Evolutionary conservation across 441 rosid species (phyloP).

Genomic region (Sinapis alba): DNA sequence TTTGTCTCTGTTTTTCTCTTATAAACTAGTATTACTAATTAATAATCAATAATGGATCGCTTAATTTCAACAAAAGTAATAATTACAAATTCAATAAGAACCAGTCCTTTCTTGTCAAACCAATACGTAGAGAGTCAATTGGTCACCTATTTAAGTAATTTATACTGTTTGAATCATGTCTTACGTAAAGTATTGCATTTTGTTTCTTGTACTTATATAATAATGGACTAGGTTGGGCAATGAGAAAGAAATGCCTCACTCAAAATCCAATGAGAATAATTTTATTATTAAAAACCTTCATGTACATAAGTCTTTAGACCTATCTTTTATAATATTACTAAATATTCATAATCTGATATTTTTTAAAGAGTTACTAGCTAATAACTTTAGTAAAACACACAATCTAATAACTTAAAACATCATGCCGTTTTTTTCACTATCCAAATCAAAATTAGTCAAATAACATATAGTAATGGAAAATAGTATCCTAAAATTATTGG

Average conservation of each 20-base stretch:
- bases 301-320: no score
- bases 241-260: slow-evolving; percentile 12
- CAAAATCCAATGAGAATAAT: slow-evolving; percentile 32
- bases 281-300: no score
- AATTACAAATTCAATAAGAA: slow-evolving; percentile 19
- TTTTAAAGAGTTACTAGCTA: no score
- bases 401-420: no score
- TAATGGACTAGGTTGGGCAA: slow-evolving; percentile 19
- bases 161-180: slow-evolving; percentile 23
- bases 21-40: neutral
- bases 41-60: slow-evolving; percentile 25
- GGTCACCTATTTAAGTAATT: slow-evolving; percentile 3
- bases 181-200: slow-evolving; percentile 8
- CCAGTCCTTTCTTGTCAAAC: slow-evolving; percentile 37
- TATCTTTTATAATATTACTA: no score
- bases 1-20: neutral
- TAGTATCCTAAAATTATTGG: no score
- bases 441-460: no score
- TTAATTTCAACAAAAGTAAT: slow-evolving; percentile 11
- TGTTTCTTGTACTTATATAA: neutral
- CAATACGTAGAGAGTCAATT: slow-evolving; percentile 34
- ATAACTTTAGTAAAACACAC: no score
- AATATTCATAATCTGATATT: no score
- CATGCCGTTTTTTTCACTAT: no score
- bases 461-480: no score